Evolutionary conservation across 805 yeast genomes (phyloP).

Genomic region (Lipomyces kockii): DNA sequence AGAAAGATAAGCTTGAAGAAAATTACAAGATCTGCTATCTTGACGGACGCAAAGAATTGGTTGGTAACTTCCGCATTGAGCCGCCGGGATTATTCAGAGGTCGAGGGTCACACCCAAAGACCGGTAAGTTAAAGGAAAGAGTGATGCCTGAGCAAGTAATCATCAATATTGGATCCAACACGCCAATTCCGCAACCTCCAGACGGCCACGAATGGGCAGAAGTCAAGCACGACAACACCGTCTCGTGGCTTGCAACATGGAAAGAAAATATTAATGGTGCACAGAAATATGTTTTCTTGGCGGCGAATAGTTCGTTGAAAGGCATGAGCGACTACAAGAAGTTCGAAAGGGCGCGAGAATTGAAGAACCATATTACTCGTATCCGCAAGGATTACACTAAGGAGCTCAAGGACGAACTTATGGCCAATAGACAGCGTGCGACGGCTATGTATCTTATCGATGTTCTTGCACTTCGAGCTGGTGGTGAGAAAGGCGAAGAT

Average conservation of each 20-base stretch:
- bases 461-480: constrained; percentile 93
- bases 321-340: constrained; percentile 90
- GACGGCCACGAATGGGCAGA: constrained; percentile 91
- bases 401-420: constrained; percentile 71
- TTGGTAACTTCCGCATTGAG: constrained; percentile 91
- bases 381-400: constrained; percentile 76
- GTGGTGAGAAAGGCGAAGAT: constrained; percentile 96
- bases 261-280: constrained; percentile 85
- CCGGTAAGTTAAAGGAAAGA: constrained; percentile 86
- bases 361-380: constrained; percentile 69
- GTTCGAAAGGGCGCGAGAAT: constrained; percentile 89
- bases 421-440: constrained; percentile 89
- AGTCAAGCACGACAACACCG: constrained; percentile 82
- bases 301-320: constrained; percentile 86
- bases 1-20: constrained; percentile 77
- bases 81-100: constrained; percentile 97
- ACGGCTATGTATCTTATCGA: constrained; percentile 93
- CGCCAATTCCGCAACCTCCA: constrained; percentile 79
- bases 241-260: constrained; percentile 98
- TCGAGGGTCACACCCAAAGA: constrained; percentile 95
- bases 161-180: constrained; percentile 74
- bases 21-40: constrained; percentile 77
- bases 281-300: constrained; percentile 86
- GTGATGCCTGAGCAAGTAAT: constrained; percentile 90
- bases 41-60: constrained; percentile 88